Conservation (phyloP, 306 rosid genomes). For the Carpinus viminea region DNA sequence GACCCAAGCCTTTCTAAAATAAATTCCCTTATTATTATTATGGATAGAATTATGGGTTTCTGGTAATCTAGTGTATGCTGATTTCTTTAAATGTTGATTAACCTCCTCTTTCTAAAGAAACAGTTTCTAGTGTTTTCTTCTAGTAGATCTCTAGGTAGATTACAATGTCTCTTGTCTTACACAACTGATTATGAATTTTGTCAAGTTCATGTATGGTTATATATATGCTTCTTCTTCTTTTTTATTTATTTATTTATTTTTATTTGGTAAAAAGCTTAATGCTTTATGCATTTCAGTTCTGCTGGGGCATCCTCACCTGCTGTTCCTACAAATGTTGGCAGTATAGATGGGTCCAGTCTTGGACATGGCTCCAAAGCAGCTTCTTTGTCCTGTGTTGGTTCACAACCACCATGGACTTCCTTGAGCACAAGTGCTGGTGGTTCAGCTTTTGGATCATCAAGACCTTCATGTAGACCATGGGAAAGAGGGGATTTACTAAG, state of each 20-base stretch:
- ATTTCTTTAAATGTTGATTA: neutral
- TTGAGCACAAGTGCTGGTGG: slow-evolving; percentile 89
- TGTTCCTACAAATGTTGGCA: slow-evolving; percentile 83
- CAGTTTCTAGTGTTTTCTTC: neutral
- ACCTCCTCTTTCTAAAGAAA: neutral
- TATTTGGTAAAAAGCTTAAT: slow-evolving; percentile 12
- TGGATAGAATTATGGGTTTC: too few species aligned
- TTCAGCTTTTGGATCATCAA: slow-evolving; percentile 75
- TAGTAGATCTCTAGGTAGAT: neutral
- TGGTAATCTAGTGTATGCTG: neutral
- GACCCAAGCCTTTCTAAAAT: too few species aligned
- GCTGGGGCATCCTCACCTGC: slow-evolving; percentile 98
- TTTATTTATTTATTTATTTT: neutral
- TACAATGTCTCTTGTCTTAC: neutral
- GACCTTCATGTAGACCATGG: slow-evolving; percentile 92
- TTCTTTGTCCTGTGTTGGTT: slow-evolving; percentile 91
- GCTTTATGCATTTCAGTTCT: slow-evolving; percentile 61
- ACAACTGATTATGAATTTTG: neutral
- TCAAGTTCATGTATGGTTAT: neutral
- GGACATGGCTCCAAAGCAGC: slow-evolving; percentile 93
- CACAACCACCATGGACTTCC: slow-evolving; percentile 84
- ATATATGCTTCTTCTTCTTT: neutral
- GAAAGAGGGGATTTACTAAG: slow-evolving; percentile 96
- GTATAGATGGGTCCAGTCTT: slow-evolving; percentile 84
- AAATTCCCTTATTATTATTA: too few species aligned